Evolutionary conservation across 352 stramenopile genomes (phyloP).

Genomic region (Salisapilia sapeloensis): DNA sequence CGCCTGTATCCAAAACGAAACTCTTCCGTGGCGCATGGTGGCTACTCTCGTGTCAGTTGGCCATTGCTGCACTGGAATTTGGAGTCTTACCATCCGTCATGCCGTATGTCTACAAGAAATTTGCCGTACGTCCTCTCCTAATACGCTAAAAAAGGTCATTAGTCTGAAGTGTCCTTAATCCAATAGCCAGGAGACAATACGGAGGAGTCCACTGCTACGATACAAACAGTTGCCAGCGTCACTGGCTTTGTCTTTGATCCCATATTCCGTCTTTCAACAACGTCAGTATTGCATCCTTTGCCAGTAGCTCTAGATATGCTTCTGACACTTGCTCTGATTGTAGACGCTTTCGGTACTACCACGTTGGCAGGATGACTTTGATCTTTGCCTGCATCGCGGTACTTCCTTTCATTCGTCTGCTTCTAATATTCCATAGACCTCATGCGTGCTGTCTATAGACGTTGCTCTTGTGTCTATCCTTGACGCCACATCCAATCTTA

Average conservation of each 20-base stretch:
- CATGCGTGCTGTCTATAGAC: constrained; percentile 5
- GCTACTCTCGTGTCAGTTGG: constrained; percentile 25
- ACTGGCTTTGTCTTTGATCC: constrained; percentile 35
- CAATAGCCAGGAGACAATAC: constrained; percentile 13
- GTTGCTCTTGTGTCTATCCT: constrained; percentile 23
- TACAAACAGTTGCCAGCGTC: constrained; percentile 36
- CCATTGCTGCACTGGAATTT: constrained; percentile 43
- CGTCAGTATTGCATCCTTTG: constrained; percentile 3
- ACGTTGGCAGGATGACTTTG: constrained; percentile 16
- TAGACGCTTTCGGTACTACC: constrained; percentile 30
- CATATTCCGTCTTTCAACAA: constrained; percentile 17
- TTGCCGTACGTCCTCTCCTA: constrained; percentile 24
- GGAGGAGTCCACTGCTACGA: constrained; percentile 18
- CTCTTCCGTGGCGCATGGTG: constrained; percentile 26
- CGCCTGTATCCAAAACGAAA: not conserved
- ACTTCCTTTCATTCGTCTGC: constrained; percentile 2
- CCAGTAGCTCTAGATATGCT: not conserved
- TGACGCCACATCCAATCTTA: constrained; percentile 19
- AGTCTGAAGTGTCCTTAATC: too few relatives aligned
- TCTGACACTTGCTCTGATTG: not conserved
- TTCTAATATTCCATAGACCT: not conserved
- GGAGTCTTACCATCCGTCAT: constrained; percentile 49
- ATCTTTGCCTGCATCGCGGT: constrained; percentile 21
- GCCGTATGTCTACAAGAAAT: constrained; percentile 59
- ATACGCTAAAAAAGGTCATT: too few relatives aligned